phyloP scores from a whole-genome alignment of 2,329 filamentous ascomycete genomes.

The Clonostachys rhizophaga region DNA sequence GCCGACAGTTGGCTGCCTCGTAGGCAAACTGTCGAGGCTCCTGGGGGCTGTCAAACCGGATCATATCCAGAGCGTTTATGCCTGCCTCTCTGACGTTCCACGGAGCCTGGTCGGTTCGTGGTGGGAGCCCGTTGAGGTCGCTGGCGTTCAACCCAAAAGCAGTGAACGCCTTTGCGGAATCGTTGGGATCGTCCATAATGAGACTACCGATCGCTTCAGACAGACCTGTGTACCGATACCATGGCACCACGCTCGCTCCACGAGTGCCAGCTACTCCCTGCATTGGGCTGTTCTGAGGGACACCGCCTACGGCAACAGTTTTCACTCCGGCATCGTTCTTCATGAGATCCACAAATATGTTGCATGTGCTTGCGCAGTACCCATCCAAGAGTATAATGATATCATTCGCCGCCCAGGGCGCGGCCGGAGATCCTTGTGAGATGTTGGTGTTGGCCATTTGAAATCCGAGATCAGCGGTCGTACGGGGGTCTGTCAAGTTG shows the following conservation, averaged over 20 bases:
- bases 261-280: background rate
- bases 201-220: too few relatives aligned
- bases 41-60: background rate
- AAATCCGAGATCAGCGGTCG: slow-evolving; percentile 14
- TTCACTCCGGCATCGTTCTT: background rate
- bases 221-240: too few relatives aligned
- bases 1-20: slow-evolving; percentile 1
- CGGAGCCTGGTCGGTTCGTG: background rate
- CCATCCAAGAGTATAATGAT: background rate
- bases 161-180: background rate
- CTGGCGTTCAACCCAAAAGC: background rate
- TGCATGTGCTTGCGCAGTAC: background rate
- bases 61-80: background rate
- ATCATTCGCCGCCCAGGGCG: background rate
- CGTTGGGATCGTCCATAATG: too few relatives aligned
- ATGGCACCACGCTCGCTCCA: background rate
- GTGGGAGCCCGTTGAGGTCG: background rate
- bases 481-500: too few relatives aligned
- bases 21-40: slow-evolving; percentile 1
- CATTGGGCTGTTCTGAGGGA: background rate
- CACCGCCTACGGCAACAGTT: background rate
- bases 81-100: background rate
- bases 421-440: background rate
- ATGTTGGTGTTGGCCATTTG: slow-evolving; percentile 38
- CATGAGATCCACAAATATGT: slow-evolving; percentile 1